Evolutionary conservation across 768 basidiomycete genomes (phyloP).

Genomic region (Phanerochaete sordida): DNA sequence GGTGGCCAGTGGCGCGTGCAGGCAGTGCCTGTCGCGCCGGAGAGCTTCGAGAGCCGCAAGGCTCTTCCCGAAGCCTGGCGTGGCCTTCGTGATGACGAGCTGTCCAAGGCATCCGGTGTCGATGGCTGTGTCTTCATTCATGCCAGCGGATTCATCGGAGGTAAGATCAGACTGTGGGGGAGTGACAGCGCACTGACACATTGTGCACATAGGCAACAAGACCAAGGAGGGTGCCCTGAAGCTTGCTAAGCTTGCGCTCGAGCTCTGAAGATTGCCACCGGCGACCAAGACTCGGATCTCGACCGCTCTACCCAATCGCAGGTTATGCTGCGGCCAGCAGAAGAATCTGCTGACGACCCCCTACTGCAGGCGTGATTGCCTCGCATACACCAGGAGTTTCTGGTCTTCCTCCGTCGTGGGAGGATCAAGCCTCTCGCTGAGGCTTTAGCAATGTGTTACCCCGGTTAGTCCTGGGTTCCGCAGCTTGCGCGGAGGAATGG

Average conservation of each 20-base stretch:
- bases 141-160: slow-evolving; percentile 96
- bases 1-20: slow-evolving; percentile 84
- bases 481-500: too few relatives aligned
- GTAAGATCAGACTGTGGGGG: slow-evolving; percentile 34
- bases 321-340: too few relatives aligned
- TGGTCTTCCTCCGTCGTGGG: too few relatives aligned
- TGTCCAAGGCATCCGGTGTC: slow-evolving; percentile 72
- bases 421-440: too few relatives aligned
- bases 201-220: slow-evolving; percentile 60
- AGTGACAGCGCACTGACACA: not conserved
- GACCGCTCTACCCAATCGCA: too few relatives aligned
- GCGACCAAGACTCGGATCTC: too few relatives aligned
- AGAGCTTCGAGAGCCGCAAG: slow-evolving; percentile 89
- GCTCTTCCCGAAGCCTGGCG: slow-evolving; percentile 93
- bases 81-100: slow-evolving; percentile 80
- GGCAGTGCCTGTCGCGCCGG: slow-evolving; percentile 78
- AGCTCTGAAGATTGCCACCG: not conserved
- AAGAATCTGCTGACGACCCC: too few relatives aligned
- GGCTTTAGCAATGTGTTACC: too few relatives aligned
- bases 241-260: slow-evolving; percentile 70
- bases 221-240: slow-evolving; percentile 84
- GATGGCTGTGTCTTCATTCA: slow-evolving; percentile 89
- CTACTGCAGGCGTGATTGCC: too few relatives aligned
- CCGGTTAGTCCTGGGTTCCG: too few relatives aligned
- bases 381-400: too few relatives aligned